Base-by-base conservation (phyloP, 169 alveolate species). In the Cryptosporidium sp. region DNA sequence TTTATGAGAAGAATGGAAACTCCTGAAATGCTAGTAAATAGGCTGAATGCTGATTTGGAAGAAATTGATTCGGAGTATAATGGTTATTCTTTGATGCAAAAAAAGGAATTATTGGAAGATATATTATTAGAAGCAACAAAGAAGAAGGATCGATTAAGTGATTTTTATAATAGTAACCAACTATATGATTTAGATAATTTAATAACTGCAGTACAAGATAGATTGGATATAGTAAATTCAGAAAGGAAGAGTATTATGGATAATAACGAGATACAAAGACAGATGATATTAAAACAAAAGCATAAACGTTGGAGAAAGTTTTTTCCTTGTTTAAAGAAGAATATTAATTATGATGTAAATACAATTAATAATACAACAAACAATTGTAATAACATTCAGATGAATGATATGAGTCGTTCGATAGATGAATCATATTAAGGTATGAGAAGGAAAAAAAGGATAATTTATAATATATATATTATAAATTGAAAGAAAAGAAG, bases 61-160 rank as follows among this genome's bases (percentile, higher is more conserved):
- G 89, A 80, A 7, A 23, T 80, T 3, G 62, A 80, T 65, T 62
- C 89, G 1, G 89, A 80, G 26, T 80, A 80, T 31, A 80, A 80
- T 80, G 53, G 69, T 65, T 80, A 62, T 62, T 45, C 73, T 18
- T 26, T 80, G 45, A 80, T 80, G 80, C 89, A 80, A 23, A 80
- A 80, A 33, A 80, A 80, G 9, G 89, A 80, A 31, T 80, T 80
- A 29, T 42, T 80, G 52, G 89, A 80, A 33, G 89, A 80, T 35
- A 80, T 80, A 62, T 80, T 80, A 42, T 80, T 80, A 23, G 89
- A 80, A 33, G 89, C 89, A 21, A 61, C 75, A 3, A 80, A 80
- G n/a, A 80, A 80, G 75, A 80, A 80, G 70, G 89, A 80, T 48
- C 62, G 89, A 62, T 62, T 80, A 33, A 51, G 89, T 33, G 89